These are phyloP conservation scores for Daldinia concentrica DNA, from an alignment of 495 filamentous ascomycete genomes.

Conservation along the genomic window DNA sequence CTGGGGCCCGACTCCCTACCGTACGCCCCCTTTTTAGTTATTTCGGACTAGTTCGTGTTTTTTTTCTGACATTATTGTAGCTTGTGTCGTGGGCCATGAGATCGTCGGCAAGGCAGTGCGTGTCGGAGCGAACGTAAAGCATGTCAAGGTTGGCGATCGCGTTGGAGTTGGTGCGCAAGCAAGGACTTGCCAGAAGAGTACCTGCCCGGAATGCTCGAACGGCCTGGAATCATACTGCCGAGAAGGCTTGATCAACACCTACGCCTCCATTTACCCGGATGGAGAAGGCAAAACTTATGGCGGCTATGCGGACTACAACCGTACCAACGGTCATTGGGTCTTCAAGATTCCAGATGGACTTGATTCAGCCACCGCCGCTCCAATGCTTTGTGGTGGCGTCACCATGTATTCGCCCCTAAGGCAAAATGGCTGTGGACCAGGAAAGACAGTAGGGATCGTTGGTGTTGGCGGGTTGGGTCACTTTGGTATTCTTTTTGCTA, in stretches of 20 bases:
- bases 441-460: conserved; percentile 82
- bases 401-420: conserved; percentile 79
- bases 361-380: conserved; percentile 67
- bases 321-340: conserved; percentile 78
- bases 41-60: not conserved
- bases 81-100: conserved; percentile 60
- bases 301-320: conserved; percentile 77
- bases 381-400: conserved; percentile 86
- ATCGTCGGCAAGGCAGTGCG: conserved; percentile 80
- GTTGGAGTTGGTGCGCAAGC: conserved; percentile 88
- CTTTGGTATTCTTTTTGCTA: conserved; percentile 72
- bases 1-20: conserved; percentile 59
- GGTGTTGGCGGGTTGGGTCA: conserved; percentile 86
- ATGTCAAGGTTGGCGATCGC: conserved; percentile 79
- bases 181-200: conserved; percentile 66
- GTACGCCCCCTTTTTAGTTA: conserved; percentile 23
- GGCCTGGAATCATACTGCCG: conserved; percentile 74
- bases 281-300: conserved; percentile 69
- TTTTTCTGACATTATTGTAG: conserved; percentile 26
- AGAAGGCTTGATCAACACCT: conserved; percentile 68
- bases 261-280: conserved; percentile 71
- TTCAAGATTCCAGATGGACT: conserved; percentile 76
- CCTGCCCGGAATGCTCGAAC: conserved; percentile 74
- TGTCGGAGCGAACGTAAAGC: conserved; percentile 70
- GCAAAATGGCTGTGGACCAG: conserved; percentile 77